Evolutionary conservation across 495 filamentous ascomycete species (phyloP).

Genomic region (Annulohypoxylon moriforme): DNA sequence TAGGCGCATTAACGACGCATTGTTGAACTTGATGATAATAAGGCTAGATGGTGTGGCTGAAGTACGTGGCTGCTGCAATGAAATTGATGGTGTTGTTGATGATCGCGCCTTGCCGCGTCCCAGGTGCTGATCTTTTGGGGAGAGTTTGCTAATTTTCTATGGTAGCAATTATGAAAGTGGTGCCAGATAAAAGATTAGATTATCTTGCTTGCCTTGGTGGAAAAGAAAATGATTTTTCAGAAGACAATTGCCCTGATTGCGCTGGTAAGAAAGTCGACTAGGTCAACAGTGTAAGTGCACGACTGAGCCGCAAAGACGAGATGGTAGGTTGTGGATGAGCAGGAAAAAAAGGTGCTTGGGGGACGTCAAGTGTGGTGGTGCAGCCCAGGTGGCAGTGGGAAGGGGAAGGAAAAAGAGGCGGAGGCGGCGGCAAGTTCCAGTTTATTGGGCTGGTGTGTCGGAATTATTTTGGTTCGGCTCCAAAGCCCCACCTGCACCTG

Average conservation of each 20-base stretch:
- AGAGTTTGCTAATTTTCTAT: slow-evolving; percentile 8
- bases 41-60: slow-evolving; percentile 62
- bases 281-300: slow-evolving; percentile 46
- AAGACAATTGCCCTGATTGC: slow-evolving; percentile 30
- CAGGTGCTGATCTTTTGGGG: slow-evolving; percentile 29
- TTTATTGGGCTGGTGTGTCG: slow-evolving; percentile 45
- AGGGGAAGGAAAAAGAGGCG: slow-evolving; percentile 46
- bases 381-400: slow-evolving; percentile 50
- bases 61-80: slow-evolving; percentile 58
- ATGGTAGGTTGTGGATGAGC: slow-evolving; percentile 50
- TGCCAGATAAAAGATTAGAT: slow-evolving; percentile 5
- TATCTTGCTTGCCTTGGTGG: background rate
- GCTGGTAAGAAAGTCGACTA: slow-evolving; percentile 25
- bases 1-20: slow-evolving; percentile 56
- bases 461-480: slow-evolving; percentile 43
- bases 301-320: slow-evolving; percentile 52
- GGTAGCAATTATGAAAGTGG: slow-evolving; percentile 22
- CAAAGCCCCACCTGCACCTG: background rate
- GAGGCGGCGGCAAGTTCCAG: slow-evolving; percentile 43
- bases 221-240: background rate
- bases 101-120: slow-evolving; percentile 42
- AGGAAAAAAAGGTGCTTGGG: slow-evolving; percentile 49
- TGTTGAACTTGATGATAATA: slow-evolving; percentile 49
- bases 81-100: slow-evolving; percentile 48
- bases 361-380: slow-evolving; percentile 52